Evolutionary conservation across 768 basidiomycete genomes (phyloP), one percentile per base, ranked within the genome.

Genomic region (Favolaschia claudopus): DNA sequence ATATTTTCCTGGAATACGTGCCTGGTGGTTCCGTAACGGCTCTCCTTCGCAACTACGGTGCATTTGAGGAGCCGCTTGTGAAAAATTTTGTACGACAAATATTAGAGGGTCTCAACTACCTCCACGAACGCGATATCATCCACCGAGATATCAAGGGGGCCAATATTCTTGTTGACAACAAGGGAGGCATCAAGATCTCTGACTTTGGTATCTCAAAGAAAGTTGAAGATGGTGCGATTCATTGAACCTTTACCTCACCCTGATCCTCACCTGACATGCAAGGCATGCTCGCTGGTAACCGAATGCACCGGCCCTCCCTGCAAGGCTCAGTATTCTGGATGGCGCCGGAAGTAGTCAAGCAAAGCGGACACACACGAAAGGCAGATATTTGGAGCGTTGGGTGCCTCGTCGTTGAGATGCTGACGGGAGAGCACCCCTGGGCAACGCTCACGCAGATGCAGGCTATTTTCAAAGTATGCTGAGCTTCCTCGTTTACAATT

Each of bases 271-370:
- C 45, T 54, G 7, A 44, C 45, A 12, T 19, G 13, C 54, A 20
- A 82, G 80, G 79, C 68, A 72, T 83, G 32, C 60, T 83, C 39
- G 75, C 77, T 22, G 88, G 88, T 12, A 87, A 90, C 55, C 87
- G 90, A 22, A 83, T 88, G 39, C 90, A 98, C 70, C 83, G 97
- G 7, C 93, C 95, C 5, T 99, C 97, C 1, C 77, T 99, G 6
- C 97, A 99, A 73, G 97, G 97, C 2, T 97, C 95, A 1, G 96
- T 98, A 12, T 99, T 97, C 76, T 99, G 96, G 96, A 98, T 99
- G 96, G 96, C 96, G 0, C 96, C 96, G 0, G 96, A 98, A 74
- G 95, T 98, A 19, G 97, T 99, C 58, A 96, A 96, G 70, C 97
- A 99, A 77, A 95, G 89, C 24, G 85, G 88, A 0, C 93, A 97